Base-by-base conservation (phyloP, 202 grass and related monocot genomes). In the Tripidium arundinaceum region DNA sequence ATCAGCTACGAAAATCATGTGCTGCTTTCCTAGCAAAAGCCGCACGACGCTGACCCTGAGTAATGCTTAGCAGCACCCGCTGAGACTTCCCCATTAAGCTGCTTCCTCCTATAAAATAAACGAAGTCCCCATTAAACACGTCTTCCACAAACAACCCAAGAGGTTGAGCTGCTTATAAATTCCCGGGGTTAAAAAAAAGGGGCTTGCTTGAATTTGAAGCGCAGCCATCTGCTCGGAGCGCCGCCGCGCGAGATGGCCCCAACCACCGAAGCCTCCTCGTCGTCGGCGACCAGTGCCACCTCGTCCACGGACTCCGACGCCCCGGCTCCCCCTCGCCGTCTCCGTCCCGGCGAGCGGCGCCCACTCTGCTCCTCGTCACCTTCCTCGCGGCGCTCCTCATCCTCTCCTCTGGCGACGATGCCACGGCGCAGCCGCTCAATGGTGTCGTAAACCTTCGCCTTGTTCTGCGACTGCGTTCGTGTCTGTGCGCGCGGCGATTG, bases 301-400 rank as follows among this genome's bases (percentile, higher is more conserved):
- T 79, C 75, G 11, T 74, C 74, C 11, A 34, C 40, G 41, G 54
- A 46, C 0, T 36, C 19, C 26, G 79, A n/a, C 15, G n/a, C n/a
- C 12, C 13, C 57, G 55, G 38, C 52, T 45, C 68, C 33, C 8
- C 70, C 11, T 41, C 71, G 39, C 52, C 52, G 26, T 19, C 50
- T 0, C 50, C 69, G 39, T 52, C 62, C 52, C 21, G 68, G 41
- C 83, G 79, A 34, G 8, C 74, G 87, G 74, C 70, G 43, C 83
- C 87, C 8, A 58, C 74, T 26, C 87, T 89, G 41, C 87, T 89
- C 52, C 74, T 89, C 19, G 12, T 89, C 79, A 55, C 75, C 25
- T 86, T 83, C 61, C 87, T 89, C 25, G 79, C 79, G 15, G 74
- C 74, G 14, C 74, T 89, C 62, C 68, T 89, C 68, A 73, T 89